Conservation (phyloP, 805 yeast species). For the Schizosaccharomyces pombe region DNA sequence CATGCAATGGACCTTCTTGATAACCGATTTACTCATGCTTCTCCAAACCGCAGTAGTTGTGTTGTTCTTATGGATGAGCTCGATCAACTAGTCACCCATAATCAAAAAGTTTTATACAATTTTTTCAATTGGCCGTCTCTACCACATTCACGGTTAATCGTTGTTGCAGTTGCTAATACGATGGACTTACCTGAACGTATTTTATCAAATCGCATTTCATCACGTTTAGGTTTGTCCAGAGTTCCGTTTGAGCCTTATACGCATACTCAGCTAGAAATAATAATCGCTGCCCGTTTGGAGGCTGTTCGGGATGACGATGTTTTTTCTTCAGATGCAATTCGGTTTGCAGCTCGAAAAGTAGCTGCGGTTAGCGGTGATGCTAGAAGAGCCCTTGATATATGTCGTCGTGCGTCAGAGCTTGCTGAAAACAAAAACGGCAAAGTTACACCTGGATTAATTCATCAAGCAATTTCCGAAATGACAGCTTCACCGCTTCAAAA, state of each 20-base stretch:
- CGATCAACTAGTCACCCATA: conserved; percentile 68
- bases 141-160: conserved; percentile 51
- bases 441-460: conserved; percentile 51
- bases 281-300: conserved; percentile 49
- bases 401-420: conserved; percentile 71
- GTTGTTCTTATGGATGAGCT: conserved; percentile 75
- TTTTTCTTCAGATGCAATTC: conserved; percentile 45
- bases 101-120: conserved; percentile 75
- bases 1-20: conserved; percentile 50
- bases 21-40: conserved; percentile 29
- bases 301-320: conserved; percentile 19
- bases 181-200: conserved; percentile 90
- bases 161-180: conserved; percentile 85
- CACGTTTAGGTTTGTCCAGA: conserved; percentile 71
- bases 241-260: conserved; percentile 77
- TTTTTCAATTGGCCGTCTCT: conserved; percentile 95
- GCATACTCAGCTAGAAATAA: conserved; percentile 47
- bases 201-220: conserved; percentile 67
- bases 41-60: conserved; percentile 8
- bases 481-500: conserved; percentile 47
- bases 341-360: conserved; percentile 77
- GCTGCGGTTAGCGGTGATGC: conserved; percentile 97
- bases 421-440: conserved; percentile 31
- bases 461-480: conserved; percentile 58
- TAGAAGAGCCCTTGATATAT: conserved; percentile 66